These are phyloP conservation scores for Candida tunisiensis DNA, from an alignment of 1,139 yeast genomes.

Conservation along the genomic window DNA sequence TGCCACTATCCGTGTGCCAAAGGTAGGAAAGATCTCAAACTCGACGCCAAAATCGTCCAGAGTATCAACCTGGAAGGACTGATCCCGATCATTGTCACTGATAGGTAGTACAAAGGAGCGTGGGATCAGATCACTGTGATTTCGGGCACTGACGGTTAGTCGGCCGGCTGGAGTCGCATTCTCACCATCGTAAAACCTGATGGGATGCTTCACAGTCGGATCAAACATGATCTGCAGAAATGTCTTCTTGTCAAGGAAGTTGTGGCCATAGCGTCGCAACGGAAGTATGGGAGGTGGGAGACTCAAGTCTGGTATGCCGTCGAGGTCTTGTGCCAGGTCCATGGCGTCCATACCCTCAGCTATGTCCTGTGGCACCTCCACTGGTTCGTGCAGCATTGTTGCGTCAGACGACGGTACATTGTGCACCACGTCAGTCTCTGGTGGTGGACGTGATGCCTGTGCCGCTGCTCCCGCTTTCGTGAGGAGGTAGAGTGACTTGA, in stretches of 20 bases:
- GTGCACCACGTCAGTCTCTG: slow-evolving; percentile 4
- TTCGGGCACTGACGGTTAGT: slow-evolving; percentile 52
- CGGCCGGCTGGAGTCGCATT: slow-evolving; percentile 28
- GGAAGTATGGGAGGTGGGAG: slow-evolving; percentile 96
- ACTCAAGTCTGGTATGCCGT: slow-evolving; percentile 75
- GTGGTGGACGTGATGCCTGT: slow-evolving; percentile 8
- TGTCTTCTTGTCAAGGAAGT: slow-evolving; percentile 69
- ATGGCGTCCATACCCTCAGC: slow-evolving; percentile 9
- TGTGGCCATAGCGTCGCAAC: slow-evolving; percentile 84
- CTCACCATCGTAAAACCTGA: slow-evolving; percentile 19
- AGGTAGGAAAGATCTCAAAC: slow-evolving; percentile 85
- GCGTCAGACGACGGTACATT: slow-evolving; percentile 1
- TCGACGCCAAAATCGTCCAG: slow-evolving; percentile 68
- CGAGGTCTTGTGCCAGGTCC: slow-evolving; percentile 19
- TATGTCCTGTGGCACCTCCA: neutral
- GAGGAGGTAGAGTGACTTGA: slow-evolving; percentile 56
- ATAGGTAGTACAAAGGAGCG: slow-evolving; percentile 70
- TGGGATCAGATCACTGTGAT: slow-evolving; percentile 52
- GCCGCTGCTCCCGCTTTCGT: slow-evolving; percentile 9
- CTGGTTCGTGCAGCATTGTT: neutral
- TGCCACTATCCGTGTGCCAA: slow-evolving; percentile 84
- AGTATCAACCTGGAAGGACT: slow-evolving; percentile 76
- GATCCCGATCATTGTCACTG: slow-evolving; percentile 50
- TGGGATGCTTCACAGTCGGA: slow-evolving; percentile 25
- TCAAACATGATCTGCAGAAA: slow-evolving; percentile 61